Conservation (phyloP, 1,139 yeast genomes). For the Suhomyces atakaporum region DNA sequence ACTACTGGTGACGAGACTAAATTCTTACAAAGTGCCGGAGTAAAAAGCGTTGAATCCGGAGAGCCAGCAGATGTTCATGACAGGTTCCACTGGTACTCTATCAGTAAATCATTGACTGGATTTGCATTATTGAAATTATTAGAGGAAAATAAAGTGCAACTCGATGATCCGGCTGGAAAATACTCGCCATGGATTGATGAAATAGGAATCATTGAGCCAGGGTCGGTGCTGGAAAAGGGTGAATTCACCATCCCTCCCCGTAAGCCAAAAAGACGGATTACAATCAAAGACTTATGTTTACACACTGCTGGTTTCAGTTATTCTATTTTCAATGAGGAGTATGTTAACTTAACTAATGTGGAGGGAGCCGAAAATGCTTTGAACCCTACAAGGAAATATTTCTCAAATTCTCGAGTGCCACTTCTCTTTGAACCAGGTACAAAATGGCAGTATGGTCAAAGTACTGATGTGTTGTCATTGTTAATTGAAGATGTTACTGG, state of each 20-base stretch:
- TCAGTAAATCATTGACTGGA: constrained; percentile 53
- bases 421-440: constrained; percentile 56
- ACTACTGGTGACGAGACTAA: constrained; percentile 26
- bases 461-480: constrained; percentile 55
- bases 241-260: constrained; percentile 31
- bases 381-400: constrained; percentile 30
- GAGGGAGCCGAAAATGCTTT: constrained; percentile 15
- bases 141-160: constrained; percentile 44
- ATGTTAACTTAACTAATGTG: constrained; percentile 22
- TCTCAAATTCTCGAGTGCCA: constrained; percentile 37
- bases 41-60: constrained; percentile 18
- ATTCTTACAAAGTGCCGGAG: constrained; percentile 31
- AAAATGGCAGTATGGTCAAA: constrained; percentile 52
- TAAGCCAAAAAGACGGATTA: constrained; percentile 39
- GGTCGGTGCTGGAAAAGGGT: constrained; percentile 30
- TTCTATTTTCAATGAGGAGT: constrained; percentile 40
- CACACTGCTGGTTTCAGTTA: constrained; percentile 58
- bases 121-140: constrained; percentile 48
- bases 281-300: constrained; percentile 49
- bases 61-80: constrained; percentile 23
- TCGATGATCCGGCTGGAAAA: constrained; percentile 43
- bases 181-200: constrained; percentile 45
- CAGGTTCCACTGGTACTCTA: constrained; percentile 43
- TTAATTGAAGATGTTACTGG: constrained; percentile 49
- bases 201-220: constrained; percentile 42